Evolutionary conservation across 257 asterid species (phyloP), one percentile per base, ranked within the genome.

Genomic region (Solanum raphanifolium): DNA sequence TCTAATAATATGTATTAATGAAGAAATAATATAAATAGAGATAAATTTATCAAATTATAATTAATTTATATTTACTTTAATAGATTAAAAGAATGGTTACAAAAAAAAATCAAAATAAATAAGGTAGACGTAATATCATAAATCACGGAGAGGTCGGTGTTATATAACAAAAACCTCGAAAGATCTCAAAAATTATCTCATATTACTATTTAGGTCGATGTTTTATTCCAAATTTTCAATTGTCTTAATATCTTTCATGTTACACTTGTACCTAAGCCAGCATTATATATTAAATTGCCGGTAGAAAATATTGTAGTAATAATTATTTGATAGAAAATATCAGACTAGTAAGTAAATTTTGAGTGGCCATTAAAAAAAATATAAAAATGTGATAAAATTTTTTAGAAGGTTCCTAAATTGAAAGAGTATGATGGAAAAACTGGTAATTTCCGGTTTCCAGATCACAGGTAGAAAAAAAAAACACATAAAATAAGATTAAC

Each of bases 71-170:
- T 1, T 52, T 52, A 15, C 18, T 52, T 13, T 2, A 52, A 52
- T 15, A 52, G 60, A 0, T 52, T 16, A 5, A 52, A 52, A 52
- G 60, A 52, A 16, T 16, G 21, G 1, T 15, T 46, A 13, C 0
- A 48, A 16, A 52, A 52, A 46, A 46, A 52, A 2, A 6, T 16
- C 0, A 16, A 52, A 52, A 52, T 2, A 52, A 15, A 2, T 5
- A 0, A 16, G 8, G 0, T 16, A 16, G 0, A 1, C 3, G 9
- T 5, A 52, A 52, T 52, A 16, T 52, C 7, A 2, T 52, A 52
- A 52, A 52, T 0, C 23, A 48, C 8, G 0, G 1, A 48, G 0
- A 16, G 0, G 0, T 16, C 3, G 5, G 6, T 48, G 1, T 16
- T 48, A 52, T 6, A 15, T 1, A 52, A 3, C 3, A 48, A 52